Conservation (phyloP, 768 basidiomycete genomes). For the Amanita brunnescens region DNA sequence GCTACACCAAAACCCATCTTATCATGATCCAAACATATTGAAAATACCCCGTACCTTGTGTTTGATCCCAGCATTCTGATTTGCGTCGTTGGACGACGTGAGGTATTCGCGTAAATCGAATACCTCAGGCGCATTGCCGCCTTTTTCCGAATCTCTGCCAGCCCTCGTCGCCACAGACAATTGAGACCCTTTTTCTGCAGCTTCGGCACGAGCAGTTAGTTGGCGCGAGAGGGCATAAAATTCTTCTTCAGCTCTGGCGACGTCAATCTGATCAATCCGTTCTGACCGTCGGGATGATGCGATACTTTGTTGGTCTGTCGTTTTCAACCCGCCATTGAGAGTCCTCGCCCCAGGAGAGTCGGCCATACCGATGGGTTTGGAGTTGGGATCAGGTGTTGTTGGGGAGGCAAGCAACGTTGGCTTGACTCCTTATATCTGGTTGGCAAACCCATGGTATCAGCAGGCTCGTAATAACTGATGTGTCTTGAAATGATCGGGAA, state of each 20-base stretch:
- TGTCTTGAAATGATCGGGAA: too few species aligned
- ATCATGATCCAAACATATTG: background rate
- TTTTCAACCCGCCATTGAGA: background rate
- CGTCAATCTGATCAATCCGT: slow-evolving; percentile 31
- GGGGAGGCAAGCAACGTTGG: background rate
- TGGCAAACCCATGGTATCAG: too few species aligned
- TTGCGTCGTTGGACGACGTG: slow-evolving; percentile 55
- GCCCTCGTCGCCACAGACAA: slow-evolving; percentile 14
- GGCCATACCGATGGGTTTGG: background rate
- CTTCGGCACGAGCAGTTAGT: slow-evolving; percentile 23
- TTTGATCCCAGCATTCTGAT: slow-evolving; percentile 55
- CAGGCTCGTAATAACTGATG: background rate
- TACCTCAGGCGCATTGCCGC: slow-evolving; percentile 20
- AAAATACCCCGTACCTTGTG: slow-evolving; percentile 37
- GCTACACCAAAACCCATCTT: slow-evolving; percentile 19
- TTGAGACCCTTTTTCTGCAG: slow-evolving; percentile 13
- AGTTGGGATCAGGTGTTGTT: background rate
- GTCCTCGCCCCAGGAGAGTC: background rate
- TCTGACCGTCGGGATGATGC: slow-evolving; percentile 4
- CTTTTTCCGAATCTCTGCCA: slow-evolving; percentile 38
- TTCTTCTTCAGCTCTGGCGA: slow-evolving; percentile 40
- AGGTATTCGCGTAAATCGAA: slow-evolving; percentile 68
- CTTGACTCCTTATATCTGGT: too few species aligned
- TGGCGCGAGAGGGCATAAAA: slow-evolving; percentile 49
- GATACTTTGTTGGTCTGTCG: slow-evolving; percentile 8